Conservation (phyloP, 2,329 filamentous ascomycete species). For the Scortechinia acanthostroma region DNA sequence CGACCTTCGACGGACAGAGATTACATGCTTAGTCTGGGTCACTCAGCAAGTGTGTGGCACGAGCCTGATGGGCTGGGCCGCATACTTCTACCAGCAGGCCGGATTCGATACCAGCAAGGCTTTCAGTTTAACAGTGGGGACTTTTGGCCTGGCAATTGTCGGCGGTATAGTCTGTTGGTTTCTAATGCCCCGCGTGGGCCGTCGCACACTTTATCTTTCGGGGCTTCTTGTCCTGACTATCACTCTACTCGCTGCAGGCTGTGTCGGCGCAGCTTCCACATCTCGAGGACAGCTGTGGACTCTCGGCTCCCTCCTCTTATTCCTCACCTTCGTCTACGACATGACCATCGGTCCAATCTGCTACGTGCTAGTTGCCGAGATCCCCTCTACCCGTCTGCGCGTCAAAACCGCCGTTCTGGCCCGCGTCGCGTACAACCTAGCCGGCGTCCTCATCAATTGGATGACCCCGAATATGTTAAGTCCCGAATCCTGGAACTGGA, state of each 20-base stretch:
- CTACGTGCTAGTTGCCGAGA: constrained; percentile 79
- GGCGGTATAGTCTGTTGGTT: constrained; percentile 78
- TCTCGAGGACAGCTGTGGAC: constrained; percentile 50
- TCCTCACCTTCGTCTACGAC: constrained; percentile 79
- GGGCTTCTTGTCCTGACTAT: constrained; percentile 66
- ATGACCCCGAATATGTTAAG: constrained; percentile 91
- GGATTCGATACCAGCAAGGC: constrained; percentile 41
- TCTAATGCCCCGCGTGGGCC: constrained; percentile 72
- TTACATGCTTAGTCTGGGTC: constrained; percentile 57
- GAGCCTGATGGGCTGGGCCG: constrained; percentile 59
- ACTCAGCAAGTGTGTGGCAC: constrained; percentile 59
- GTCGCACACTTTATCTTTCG: constrained; percentile 69
- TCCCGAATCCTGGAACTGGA: constrained; percentile 79
- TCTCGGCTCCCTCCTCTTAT: constrained; percentile 75
- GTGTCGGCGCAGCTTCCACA: constrained; percentile 68
- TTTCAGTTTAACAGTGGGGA: constrained; percentile 53
- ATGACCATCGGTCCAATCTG: constrained; percentile 81
- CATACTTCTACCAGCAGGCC: constrained; percentile 54
- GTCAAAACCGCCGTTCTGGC: constrained; percentile 89
- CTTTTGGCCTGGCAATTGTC: constrained; percentile 69
- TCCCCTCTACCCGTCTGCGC: constrained; percentile 75
- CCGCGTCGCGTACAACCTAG: constrained; percentile 74
- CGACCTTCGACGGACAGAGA: constrained; percentile 72
- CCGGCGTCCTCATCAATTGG: constrained; percentile 74
- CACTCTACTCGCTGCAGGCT: constrained; percentile 79